These are phyloP conservation scores for Scedosporium minutisporum DNA, from an alignment of 2,329 filamentous ascomycete species.

Conservation along the genomic window DNA sequence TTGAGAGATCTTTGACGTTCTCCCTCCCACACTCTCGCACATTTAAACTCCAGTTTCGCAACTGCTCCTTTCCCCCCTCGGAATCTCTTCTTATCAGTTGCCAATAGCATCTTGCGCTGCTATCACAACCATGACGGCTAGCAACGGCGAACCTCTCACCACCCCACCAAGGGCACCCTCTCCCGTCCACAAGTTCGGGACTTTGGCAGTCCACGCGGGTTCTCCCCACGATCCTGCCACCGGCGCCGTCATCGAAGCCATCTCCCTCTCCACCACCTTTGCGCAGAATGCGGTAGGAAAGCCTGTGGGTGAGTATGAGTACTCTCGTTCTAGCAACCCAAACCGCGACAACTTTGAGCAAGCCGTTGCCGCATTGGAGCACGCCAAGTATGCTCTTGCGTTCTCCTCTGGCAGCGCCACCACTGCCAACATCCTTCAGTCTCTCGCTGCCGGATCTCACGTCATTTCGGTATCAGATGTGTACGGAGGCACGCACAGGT, in stretches of 20 bases:
- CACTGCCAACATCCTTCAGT: constrained; percentile 88
- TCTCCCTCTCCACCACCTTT: constrained; percentile 93
- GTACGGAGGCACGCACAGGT: constrained; percentile 94
- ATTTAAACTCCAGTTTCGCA: neutral
- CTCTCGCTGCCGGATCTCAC: constrained; percentile 80
- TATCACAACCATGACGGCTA: constrained; percentile 17
- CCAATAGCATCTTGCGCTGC: neutral
- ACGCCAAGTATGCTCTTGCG: constrained; percentile 84
- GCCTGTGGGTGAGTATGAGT: constrained; percentile 84
- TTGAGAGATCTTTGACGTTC: neutral
- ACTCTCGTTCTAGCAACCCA: constrained; percentile 86
- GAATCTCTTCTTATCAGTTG: neutral
- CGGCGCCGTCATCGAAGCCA: constrained; percentile 90
- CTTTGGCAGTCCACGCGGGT: constrained; percentile 88
- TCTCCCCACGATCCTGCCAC: constrained; percentile 83
- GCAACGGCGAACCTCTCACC: constrained; percentile 21
- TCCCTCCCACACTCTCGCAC: neutral
- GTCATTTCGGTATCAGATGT: constrained; percentile 96
- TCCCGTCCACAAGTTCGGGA: constrained; percentile 76
- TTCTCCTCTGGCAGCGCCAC: constrained; percentile 92
- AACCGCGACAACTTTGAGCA: constrained; percentile 92
- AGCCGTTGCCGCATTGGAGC: constrained; percentile 84
- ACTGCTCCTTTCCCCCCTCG: neutral
- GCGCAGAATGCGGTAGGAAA: constrained; percentile 82
- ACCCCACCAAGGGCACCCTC: constrained; percentile 32